Percentiles rank a stretch among this genome's conserved stretches.
phyloP scores from a whole-genome alignment of 2,329 filamentous ascomycete species.

The Aspergillus sojae region DNA sequence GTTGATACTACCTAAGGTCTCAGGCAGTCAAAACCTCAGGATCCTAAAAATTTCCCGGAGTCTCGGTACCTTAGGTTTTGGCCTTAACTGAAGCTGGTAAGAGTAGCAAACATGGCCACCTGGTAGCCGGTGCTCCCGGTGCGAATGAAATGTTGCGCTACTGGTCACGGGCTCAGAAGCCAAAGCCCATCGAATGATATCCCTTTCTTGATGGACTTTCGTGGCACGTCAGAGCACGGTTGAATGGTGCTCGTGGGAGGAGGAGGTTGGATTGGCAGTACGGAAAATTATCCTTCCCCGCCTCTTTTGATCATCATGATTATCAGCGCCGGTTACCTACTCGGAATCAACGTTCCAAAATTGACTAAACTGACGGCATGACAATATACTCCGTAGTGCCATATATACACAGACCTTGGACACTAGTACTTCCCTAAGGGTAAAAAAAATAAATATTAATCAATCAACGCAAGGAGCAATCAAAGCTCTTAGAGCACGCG shows the following conservation, averaged over 20 bases:
- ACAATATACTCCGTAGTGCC: conserved; percentile 5
- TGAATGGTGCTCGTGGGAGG: conserved; percentile 14
- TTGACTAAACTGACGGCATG: conserved; percentile 8
- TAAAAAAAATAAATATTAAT: not conserved
- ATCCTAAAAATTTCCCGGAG: not conserved
- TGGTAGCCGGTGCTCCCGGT: conserved; percentile 17
- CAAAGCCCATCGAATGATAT: conserved; percentile 1
- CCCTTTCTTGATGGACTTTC: conserved; percentile 4
- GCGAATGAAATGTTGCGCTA: conserved; percentile 14
- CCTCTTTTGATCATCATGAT: conserved; percentile 27
- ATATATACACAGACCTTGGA: not conserved
- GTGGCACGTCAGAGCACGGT: conserved; percentile 16
- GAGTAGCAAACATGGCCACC: conserved; percentile 10
- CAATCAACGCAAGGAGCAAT: conserved; percentile 10
- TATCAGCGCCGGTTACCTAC: conserved; percentile 20
- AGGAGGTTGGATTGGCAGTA: not conserved
- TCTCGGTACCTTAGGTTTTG: not conserved
- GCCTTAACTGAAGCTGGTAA: not conserved
- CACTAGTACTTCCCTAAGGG: not conserved
- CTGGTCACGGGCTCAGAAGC: conserved; percentile 15
- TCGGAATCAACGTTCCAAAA: conserved; percentile 13
- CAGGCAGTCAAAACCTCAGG: not conserved
- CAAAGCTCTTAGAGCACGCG: conserved; percentile 16
- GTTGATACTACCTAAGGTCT: conserved; percentile 4
- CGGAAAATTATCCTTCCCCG: conserved; percentile 9